Percentiles rank a stretch among this genome's conserved stretches.
phyloP scores from a whole-genome alignment of 1,139 yeast genomes.

The Kodamaea anthophila region DNA sequence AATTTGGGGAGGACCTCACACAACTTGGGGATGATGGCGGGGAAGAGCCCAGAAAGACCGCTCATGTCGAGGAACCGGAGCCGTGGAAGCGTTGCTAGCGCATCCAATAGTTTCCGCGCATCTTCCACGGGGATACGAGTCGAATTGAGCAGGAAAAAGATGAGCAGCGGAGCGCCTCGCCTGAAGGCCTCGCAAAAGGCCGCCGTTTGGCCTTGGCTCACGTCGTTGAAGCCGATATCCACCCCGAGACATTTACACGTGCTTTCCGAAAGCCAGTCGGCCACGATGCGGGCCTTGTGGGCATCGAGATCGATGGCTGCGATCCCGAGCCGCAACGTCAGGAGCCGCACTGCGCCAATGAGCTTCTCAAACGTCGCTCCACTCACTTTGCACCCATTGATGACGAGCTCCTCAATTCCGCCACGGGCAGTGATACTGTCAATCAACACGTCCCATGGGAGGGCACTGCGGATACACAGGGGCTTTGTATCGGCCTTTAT shows the following conservation, averaged over 20 bases:
- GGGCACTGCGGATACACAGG: slow-evolving; percentile 47
- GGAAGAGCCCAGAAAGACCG: slow-evolving; percentile 67
- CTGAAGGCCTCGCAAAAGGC: slow-evolving; percentile 44
- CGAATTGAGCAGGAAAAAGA: slow-evolving; percentile 66
- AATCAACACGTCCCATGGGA: slow-evolving; percentile 74
- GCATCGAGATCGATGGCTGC: slow-evolving; percentile 63
- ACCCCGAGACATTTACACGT: slow-evolving; percentile 65
- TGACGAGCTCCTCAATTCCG: slow-evolving; percentile 76
- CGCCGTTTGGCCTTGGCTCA: slow-evolving; percentile 48
- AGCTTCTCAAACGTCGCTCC: slow-evolving; percentile 45
- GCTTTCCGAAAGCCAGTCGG: slow-evolving; percentile 56
- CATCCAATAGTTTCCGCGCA: slow-evolving; percentile 44
- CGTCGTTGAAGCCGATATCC: slow-evolving; percentile 78
- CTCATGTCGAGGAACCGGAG: slow-evolving; percentile 74
- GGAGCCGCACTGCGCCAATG: slow-evolving; percentile 46
- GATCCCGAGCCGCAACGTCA: slow-evolving; percentile 68
- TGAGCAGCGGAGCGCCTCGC: slow-evolving; percentile 28
- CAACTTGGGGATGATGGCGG: slow-evolving; percentile 57
- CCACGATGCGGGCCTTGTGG: slow-evolving; percentile 50
- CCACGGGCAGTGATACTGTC: slow-evolving; percentile 53
- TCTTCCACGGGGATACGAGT: slow-evolving; percentile 57
- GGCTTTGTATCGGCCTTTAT: slow-evolving; percentile 46
- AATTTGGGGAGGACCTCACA: slow-evolving; percentile 61
- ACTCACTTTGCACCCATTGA: slow-evolving; percentile 71
- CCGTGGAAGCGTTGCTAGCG: slow-evolving; percentile 47